Evolutionary conservation across 2,329 filamentous ascomycete species (phyloP), one percentile per base, ranked within the genome.

Genomic region (Pezicula rhizophila): DNA sequence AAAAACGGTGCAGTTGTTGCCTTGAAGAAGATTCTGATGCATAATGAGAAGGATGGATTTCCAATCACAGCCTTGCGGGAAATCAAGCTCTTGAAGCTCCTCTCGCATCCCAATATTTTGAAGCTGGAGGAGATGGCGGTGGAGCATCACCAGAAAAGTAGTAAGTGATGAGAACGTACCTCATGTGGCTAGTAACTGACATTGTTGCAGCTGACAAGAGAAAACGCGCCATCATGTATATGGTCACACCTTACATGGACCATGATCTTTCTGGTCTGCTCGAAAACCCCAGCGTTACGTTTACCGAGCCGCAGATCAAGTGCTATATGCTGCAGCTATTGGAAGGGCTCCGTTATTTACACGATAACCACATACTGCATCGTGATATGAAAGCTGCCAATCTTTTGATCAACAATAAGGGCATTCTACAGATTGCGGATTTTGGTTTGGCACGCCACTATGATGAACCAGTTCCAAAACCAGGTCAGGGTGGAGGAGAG

Each of bases 361-460:
- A 99, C 71, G 87, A 90, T 54, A 89, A 79, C 63, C 79, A 86
- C 60, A 97, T 99, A 55, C 74, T 99, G 20, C 93, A 99, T 66
- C 85, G 93, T 64, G 93, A 99, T 63, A 97, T 99, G 91, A 99
- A 99, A 72, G 93, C 93, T 2, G 93, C 93, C 62, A 99, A 99
- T 65, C 77, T 99, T 28, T 80, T 99, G 51, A 99, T 99, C 69
- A 95, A 88, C 71, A 97, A 99, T 68, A 78, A 82, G 48, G 93
- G 93, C 18, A 85, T 96, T 48, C 78, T 99, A 10, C 92, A 97
- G 67, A 97, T 99, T 68, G 93, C 90, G 38, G 93, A 99, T 72
- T 99, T 99, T 61, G 93, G 93, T 59, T 78, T 99, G 31, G 93
- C 93, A 7, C 79, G 93, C 61, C 88, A 95, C 60, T 99, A 96